Evolutionary conservation across 2,329 filamentous ascomycete species (phyloP), one percentile per base, ranked within the genome.

Genomic region (Coleophoma cylindrospora): DNA sequence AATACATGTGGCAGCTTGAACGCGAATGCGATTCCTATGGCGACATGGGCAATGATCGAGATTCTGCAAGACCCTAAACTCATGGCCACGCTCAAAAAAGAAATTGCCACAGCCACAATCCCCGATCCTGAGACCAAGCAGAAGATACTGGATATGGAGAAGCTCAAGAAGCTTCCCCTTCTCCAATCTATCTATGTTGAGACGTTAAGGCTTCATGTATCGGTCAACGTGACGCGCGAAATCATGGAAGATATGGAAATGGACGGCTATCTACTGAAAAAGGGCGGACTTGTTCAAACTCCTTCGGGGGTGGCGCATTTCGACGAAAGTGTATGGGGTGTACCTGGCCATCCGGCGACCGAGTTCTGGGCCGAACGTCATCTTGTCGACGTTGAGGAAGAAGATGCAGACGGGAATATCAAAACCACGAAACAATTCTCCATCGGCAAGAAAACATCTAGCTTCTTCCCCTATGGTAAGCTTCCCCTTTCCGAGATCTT

Each of bases 131-230:
- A 19, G n/a, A 48, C 44, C 3, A 43, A 21, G 10, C 27, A 45
- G 15, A 10, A 34, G 5, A 45, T 4, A 13, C 14, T 51, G 11
- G 41, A 48, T 40, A 32, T 40, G 17, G 22, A 48, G 14, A 48
- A 45, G 13, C 43, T 53, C n/a, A n/a, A 17, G 15, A 33, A 34
- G 2, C 59, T 63, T 32, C 65, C 66, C 10, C 56, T 67, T 7
- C 51, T 68, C 5, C 63, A 66, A 41, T 65, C 62, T 41, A 54
- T 68, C 15, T 68, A 61, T 55, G 59, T 59, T 8, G 65, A 68
- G 50, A 57, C 57, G 3, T 50, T 69, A n/a, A 59, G 65, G 2
- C 40, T 68, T 7, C 65, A 66, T 47, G 58, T 60, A 11, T 63
- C 64, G 43, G 51, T 64, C 10, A 53, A 66, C 3, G 56, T 68